These are phyloP conservation scores for Chalara sp. DNA, from an alignment of 2,329 filamentous ascomycete species.

Conservation along the genomic window DNA sequence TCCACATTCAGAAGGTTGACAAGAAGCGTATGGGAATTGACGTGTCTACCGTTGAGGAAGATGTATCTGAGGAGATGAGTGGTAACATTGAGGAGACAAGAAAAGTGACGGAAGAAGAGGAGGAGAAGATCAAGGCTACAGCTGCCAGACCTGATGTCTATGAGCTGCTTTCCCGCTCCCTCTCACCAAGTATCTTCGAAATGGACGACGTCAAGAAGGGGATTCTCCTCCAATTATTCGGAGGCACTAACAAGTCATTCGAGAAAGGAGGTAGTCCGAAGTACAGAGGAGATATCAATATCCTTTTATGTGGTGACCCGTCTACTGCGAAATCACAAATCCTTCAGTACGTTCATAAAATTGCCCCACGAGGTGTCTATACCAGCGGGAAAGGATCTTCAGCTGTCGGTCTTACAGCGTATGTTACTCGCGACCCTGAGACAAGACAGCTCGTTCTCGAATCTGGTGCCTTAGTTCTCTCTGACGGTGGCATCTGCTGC, in stretches of 20 bases:
- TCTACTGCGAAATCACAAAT: slow-evolving; percentile 96
- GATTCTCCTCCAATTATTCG: slow-evolving; percentile 91
- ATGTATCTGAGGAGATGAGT: slow-evolving; percentile 53
- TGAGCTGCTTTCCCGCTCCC: slow-evolving; percentile 80
- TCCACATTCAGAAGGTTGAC: slow-evolving; percentile 95
- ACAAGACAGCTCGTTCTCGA: slow-evolving; percentile 68
- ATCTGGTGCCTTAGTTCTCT: slow-evolving; percentile 66
- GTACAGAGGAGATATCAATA: slow-evolving; percentile 96
- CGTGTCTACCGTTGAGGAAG: slow-evolving; percentile 76
- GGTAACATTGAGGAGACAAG: slow-evolving; percentile 75
- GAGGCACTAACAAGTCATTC: slow-evolving; percentile 96
- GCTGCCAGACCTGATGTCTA: slow-evolving; percentile 82
- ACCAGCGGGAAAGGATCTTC: slow-evolving; percentile 72
- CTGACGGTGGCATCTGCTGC: slow-evolving; percentile 70
- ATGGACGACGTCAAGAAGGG: slow-evolving; percentile 99
- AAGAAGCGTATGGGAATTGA: slow-evolving; percentile 92
- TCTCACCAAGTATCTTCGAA: slow-evolving; percentile 94
- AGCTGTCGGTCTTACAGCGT: slow-evolving; percentile 71
- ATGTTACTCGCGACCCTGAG: slow-evolving; percentile 68
- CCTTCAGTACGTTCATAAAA: slow-evolving; percentile 92
- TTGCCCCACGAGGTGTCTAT: slow-evolving; percentile 81
- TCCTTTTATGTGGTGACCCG: slow-evolving; percentile 92
- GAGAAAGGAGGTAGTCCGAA: slow-evolving; percentile 92
- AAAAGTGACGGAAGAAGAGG: slow-evolving; percentile 78
- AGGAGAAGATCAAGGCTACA: slow-evolving; percentile 78